Percentiles rank a stretch among this genome's conserved stretches.
Conservation (phyloP, 2,329 filamentous ascomycete species). For the Aspergillus puulaauensis region DNA sequence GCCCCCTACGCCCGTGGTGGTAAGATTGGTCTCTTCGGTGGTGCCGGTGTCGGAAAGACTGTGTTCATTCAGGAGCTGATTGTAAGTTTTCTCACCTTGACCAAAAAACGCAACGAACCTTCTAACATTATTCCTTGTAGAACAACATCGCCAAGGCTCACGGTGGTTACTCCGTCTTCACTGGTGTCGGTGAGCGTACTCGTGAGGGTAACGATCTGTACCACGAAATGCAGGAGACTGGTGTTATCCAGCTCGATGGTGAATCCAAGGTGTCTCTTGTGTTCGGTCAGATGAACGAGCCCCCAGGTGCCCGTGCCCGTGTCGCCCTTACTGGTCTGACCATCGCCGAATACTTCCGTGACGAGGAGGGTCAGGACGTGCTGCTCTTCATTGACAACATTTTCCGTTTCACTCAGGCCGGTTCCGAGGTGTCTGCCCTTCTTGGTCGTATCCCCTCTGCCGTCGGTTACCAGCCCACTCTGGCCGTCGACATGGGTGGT, state of each 20-base stretch:
- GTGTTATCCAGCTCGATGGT: conserved; percentile 98
- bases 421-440: conserved; percentile 99
- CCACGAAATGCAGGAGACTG: conserved; percentile 99
- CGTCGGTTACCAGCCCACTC: conserved; percentile 99
- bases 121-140: conserved; percentile 35
- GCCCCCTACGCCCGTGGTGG: conserved; percentile 99
- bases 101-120: background rate
- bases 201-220: conserved; percentile 99
- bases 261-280: conserved; percentile 99
- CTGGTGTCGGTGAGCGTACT: conserved; percentile 99
- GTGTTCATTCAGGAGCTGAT: conserved; percentile 99
- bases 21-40: conserved; percentile 99
- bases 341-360: conserved; percentile 74
- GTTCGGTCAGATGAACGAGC: conserved; percentile 99
- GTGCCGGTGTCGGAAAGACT: conserved; percentile 99
- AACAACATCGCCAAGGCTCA: conserved; percentile 99
- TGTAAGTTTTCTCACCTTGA: conserved; percentile 48
- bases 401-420: conserved; percentile 99
- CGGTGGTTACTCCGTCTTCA: conserved; percentile 99
- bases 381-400: conserved; percentile 99
- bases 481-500: conserved; percentile 96
- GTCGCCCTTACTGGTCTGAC: conserved; percentile 88
- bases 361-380: conserved; percentile 86
- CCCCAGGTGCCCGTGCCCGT: conserved; percentile 98
- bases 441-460: conserved; percentile 99